These are phyloP conservation scores for Aspergillus calidoustus DNA, from an alignment of 2,329 filamentous ascomycete genomes.

Conservation along the genomic window DNA sequence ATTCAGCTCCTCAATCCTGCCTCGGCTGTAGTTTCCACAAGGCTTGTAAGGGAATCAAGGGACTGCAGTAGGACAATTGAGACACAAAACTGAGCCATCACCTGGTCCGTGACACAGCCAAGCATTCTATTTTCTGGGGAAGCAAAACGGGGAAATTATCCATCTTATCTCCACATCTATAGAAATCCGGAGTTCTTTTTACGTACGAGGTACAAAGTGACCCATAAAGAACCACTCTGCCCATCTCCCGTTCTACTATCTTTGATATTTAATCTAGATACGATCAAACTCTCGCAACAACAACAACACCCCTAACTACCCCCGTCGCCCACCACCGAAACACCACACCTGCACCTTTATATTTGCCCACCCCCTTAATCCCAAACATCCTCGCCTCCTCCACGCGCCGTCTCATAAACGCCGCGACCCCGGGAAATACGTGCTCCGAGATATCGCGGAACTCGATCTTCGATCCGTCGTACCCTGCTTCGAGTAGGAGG, in stretches of 20 bases:
- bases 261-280: neutral
- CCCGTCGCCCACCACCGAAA: constrained; percentile 52
- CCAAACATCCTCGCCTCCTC: constrained; percentile 40
- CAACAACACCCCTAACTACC: constrained; percentile 45
- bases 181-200: neutral
- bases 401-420: constrained; percentile 49
- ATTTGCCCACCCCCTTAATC: constrained; percentile 40
- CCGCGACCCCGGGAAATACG: constrained; percentile 57
- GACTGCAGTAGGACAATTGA: neutral
- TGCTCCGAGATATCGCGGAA: constrained; percentile 58
- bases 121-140: neutral
- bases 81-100: neutral
- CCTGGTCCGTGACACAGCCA: neutral
- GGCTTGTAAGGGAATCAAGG: no score
- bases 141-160: neutral
- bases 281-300: constrained; percentile 39
- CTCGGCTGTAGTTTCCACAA: no score
- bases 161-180: neutral
- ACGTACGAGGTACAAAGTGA: no score
- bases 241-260: no score
- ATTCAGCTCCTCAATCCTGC: neutral
- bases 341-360: constrained; percentile 36
- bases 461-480: constrained; percentile 46
- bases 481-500: constrained; percentile 55
- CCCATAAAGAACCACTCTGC: no score